These are phyloP conservation scores for Pestalotiopsis sp. DNA, from an alignment of 2,329 filamentous ascomycete species.

Conservation along the genomic window DNA sequence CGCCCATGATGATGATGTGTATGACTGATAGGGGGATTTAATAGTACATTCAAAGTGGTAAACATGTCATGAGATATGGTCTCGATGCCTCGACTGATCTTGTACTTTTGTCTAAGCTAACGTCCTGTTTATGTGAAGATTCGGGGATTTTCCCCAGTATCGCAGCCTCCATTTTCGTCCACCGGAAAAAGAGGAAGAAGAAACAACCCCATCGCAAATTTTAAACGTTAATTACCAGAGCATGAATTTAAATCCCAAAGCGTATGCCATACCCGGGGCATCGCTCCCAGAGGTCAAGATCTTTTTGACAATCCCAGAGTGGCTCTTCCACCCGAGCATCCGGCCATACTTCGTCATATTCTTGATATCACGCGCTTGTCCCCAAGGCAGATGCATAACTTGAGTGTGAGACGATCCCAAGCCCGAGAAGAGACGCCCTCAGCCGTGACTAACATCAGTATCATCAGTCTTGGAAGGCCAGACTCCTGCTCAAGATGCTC, in stretches of 20 bases:
- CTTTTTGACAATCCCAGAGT: no score
- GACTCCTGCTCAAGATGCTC: neutral
- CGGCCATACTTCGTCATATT: neutral
- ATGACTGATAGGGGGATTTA: constrained; percentile 34
- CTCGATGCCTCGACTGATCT: neutral
- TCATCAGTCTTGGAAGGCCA: no score
- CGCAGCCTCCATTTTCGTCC: neutral
- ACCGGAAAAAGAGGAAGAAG: neutral
- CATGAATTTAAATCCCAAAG: no score
- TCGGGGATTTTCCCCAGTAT: neutral
- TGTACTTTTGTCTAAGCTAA: no score
- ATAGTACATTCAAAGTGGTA: neutral
- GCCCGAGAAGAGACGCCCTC: neutral
- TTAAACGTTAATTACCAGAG: no score
- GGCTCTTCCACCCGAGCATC: neutral
- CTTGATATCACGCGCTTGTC: neutral
- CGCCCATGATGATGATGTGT: constrained; percentile 57
- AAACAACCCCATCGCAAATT: neutral
- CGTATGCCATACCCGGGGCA: no score
- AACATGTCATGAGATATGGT: neutral
- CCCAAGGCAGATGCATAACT: neutral
- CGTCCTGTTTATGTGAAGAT: neutral
- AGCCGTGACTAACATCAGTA: neutral
- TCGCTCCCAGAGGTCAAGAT: no score
- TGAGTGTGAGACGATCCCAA: neutral